Evolutionary conservation across 495 filamentous ascomycete species (phyloP).

Genomic region (Viridothelium virens): DNA sequence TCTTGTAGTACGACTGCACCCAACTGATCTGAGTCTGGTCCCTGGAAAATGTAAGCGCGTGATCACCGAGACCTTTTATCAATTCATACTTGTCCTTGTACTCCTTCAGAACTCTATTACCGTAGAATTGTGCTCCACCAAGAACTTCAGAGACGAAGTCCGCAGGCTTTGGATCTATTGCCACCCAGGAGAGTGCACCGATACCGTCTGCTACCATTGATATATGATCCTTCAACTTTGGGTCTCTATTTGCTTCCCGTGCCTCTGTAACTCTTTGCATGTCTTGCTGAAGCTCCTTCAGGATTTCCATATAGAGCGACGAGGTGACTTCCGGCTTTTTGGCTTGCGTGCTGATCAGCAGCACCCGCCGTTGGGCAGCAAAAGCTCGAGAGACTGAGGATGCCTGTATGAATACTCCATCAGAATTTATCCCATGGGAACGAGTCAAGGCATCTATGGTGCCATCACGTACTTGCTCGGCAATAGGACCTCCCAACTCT

Average conservation of each 20-base stretch:
- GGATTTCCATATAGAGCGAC: constrained; percentile 55
- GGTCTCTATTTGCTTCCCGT: constrained; percentile 66
- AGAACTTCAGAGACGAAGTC: constrained; percentile 74
- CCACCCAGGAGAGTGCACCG: constrained; percentile 76
- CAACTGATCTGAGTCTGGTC: constrained; percentile 74
- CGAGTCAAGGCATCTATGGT: not conserved
- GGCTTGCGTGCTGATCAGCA: constrained; percentile 80
- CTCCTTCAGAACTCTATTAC: constrained; percentile 81
- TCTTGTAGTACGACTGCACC: constrained; percentile 77
- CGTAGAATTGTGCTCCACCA: constrained; percentile 76
- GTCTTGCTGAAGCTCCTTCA: constrained; percentile 73
- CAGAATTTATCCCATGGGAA: not conserved
- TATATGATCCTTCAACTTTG: constrained; percentile 65
- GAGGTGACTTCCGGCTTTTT: constrained; percentile 77
- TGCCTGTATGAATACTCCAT: constrained; percentile 38
- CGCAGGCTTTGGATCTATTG: constrained; percentile 65
- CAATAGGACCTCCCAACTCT: constrained; percentile 66
- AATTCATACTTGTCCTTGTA: constrained; percentile 71
- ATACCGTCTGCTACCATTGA: constrained; percentile 85
- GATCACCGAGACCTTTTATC: not conserved
- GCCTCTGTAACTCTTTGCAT: constrained; percentile 69
- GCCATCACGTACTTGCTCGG: constrained; percentile 58
- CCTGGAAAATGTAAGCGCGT: constrained; percentile 38
- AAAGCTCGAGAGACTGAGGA: constrained; percentile 59
- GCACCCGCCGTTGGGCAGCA: constrained; percentile 73